Evolutionary conservation across 495 filamentous ascomycete genomes (phyloP), one percentile per base, ranked within the genome.

Genomic region (Tuber microsphaerosporum): DNA sequence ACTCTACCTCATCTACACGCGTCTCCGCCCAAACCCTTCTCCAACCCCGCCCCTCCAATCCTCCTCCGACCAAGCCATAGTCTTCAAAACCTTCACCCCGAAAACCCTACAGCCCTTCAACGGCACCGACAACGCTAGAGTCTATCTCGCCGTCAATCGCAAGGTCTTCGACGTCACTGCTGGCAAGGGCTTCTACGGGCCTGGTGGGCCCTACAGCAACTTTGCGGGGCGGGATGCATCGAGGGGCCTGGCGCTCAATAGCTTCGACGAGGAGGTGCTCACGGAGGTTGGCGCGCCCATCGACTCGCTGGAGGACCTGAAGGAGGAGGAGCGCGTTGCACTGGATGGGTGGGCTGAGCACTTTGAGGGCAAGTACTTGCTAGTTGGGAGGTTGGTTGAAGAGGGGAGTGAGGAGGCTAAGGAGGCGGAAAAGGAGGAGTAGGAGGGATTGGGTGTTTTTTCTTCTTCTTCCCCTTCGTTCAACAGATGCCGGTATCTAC

Each of bases 211-310:
- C 8, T 97, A 97, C 84, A 90, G 90, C 83, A 97, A 97, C 85
- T 97, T 97, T 78, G 94, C 94, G 0, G 94, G 94, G 14, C 89
- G 93, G n/a, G 94, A 97, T 81, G 95, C 95, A n/a, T 92, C 89
- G 74, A 88, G 95, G 70, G 95, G 95, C 16, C 85, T 99, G 76
- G 96, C 95, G 5, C 92, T 88, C 84, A 92, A 93, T 78, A 97
- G 93, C 85, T 98, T 99, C 83, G 96, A 97, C 82, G 91, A 93
- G 86, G 91, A 93, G 7, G 97, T 98, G 95, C 85, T 98, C 86
- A 98, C 95, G 48, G 92, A 97, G 83, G 84, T 98, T 72, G 88
- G 94, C 68, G 93, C 89, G 5, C 94, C 94, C 39, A 85, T 99
- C 75, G 96, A 99, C 84, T 90, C 87, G 70, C 87, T 98, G 39